Evolutionary conservation across 345 rosid genomes (phyloP).

Genomic region (Brassica nigra): DNA sequence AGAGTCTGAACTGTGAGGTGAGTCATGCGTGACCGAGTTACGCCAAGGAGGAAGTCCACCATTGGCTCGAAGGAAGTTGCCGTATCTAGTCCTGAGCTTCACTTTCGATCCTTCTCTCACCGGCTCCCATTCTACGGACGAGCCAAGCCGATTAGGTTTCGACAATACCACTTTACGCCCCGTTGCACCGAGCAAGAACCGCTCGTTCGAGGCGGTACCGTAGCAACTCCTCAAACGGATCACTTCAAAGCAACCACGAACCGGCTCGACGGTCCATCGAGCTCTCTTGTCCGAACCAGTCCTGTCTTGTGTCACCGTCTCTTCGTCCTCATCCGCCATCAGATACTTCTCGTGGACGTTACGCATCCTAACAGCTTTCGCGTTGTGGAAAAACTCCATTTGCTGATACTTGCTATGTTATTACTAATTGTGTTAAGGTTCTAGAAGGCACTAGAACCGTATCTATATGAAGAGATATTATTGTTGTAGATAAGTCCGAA

Average conservation of each 20-base stretch:
- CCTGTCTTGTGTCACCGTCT: conserved; percentile 65
- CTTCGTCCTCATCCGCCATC: conserved; percentile 72
- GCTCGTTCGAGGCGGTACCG: conserved; percentile 75
- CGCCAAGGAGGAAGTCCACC: conserved; percentile 83
- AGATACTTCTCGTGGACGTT: conserved; percentile 80
- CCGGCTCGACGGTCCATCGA: conserved; percentile 68
- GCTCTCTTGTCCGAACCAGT: conserved; percentile 63
- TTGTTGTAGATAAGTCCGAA: too few relatives aligned
- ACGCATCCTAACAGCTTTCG: conserved; percentile 74
- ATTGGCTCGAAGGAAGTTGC: conserved; percentile 72
- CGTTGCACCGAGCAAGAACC: conserved; percentile 74
- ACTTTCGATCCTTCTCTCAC: conserved; percentile 49
- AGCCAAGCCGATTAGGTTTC: conserved; percentile 53
- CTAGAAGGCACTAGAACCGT: too few relatives aligned
- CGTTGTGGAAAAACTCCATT: conserved; percentile 81
- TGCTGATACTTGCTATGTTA: conserved; percentile 5
- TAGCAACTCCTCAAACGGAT: conserved; percentile 66
- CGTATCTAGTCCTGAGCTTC: conserved; percentile 64
- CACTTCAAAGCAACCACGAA: conserved; percentile 52
- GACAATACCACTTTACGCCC: conserved; percentile 70
- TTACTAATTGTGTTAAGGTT: not conserved
- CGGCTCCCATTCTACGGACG: conserved; percentile 80
- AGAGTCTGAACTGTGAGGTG: conserved; percentile 62
- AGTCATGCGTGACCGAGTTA: conserved; percentile 75
- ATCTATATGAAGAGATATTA: too few relatives aligned